phyloP scores from a whole-genome alignment of 2,329 filamentous ascomycete species.

The Phyllosticta paracitricarpa region DNA sequence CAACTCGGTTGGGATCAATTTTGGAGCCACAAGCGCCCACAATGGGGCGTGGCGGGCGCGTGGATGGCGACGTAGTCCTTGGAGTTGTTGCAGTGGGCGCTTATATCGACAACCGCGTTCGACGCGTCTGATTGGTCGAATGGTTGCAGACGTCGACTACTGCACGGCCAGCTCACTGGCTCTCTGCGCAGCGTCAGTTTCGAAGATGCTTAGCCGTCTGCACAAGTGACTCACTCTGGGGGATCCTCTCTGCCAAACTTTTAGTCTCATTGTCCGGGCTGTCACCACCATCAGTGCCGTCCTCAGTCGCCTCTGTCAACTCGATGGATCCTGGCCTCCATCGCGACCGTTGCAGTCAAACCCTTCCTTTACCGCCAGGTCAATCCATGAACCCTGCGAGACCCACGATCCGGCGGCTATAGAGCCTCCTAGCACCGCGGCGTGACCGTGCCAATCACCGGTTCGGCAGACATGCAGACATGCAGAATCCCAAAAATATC shows the following conservation, averaged over 20 bases:
- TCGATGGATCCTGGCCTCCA: background rate
- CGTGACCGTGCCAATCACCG: background rate
- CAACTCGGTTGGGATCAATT: background rate
- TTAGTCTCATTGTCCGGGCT: background rate
- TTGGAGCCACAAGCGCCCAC: background rate
- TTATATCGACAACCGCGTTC: conserved; percentile 1
- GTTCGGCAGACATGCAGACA: background rate
- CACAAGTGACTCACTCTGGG: conserved; percentile 8
- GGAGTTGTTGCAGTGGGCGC: background rate
- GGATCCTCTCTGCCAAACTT: background rate
- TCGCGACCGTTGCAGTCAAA: background rate
- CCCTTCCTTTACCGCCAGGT: background rate
- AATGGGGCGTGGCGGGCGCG: background rate
- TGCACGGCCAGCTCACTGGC: conserved; percentile 10
- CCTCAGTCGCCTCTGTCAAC: background rate
- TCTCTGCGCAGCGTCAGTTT: conserved; percentile 7
- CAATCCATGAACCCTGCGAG: background rate
- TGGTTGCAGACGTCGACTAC: background rate
- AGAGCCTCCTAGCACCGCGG: background rate
- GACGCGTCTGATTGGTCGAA: conserved; percentile 2
- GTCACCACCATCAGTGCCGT: background rate
- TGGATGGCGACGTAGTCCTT: background rate
- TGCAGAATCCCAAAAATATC: background rate
- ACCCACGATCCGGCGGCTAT: background rate
- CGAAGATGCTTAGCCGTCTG: conserved; percentile 7